Base-by-base conservation (phyloP, 2,329 filamentous ascomycete species). In the Cercospora sp. region DNA sequence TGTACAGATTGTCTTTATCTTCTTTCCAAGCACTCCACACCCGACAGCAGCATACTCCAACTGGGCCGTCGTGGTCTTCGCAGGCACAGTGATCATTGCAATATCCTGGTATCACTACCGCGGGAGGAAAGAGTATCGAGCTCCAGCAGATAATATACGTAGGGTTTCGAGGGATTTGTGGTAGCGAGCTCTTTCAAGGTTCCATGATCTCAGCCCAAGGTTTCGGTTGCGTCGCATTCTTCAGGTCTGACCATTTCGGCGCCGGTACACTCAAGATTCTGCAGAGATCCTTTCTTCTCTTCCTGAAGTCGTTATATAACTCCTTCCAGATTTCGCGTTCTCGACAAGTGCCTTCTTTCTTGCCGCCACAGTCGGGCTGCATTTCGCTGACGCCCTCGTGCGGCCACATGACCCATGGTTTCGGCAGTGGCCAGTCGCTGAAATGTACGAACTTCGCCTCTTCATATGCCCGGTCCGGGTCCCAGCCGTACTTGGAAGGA, bases 371-470 rank as follows among this genome's bases (percentile, higher is more conserved):
- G 66, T 81, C 79, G 1, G 83, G 83, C 76, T 83, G 81, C 70
- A 83, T 79, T 66, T 83, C 80, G 59, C 76, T 75, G 1, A 82
- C 70, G 18, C 79, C 78, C 30, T 81, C 77, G 13, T 75, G 63
- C 12, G 80, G 78, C 80, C 80, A 82, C 80, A 83, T 80, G 59
- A 86, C 79, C 86, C 87, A 88, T 1, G 87, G 87, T 72, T 91
- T 91, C 0, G 89, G 88, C 10, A 91, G 73, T 0, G 90, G 90
- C 87, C 87, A 90, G 74, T 92, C 90, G 13, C 87, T 90, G 75
- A 91, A 92, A 76, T 91, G 89, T 1, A 91, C 80, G 7, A 90
- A 82, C 72, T 90, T 91, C 8, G 88, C 87, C 74, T 91, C 88
- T 10, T 83, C 82, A 66, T 86, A 81, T 0, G 84, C 82, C 28